Conservation (phyloP, 192 early-diverging fungal genomes). For the Gamsiella multidivaricata region DNA sequence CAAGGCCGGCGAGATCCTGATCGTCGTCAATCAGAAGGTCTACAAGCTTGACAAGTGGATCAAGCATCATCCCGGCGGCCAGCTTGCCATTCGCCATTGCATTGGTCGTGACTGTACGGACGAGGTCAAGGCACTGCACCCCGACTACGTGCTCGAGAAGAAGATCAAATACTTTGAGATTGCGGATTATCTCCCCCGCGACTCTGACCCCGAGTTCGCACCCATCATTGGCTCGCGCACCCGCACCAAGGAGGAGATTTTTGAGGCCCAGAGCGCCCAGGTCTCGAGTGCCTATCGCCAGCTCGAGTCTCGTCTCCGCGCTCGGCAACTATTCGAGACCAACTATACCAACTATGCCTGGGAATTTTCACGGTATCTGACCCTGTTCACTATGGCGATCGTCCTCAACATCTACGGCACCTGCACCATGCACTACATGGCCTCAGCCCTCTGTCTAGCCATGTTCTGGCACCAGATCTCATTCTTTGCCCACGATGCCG, state of each 20-base stretch:
- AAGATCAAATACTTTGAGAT: conserved; percentile 84
- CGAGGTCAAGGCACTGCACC: conserved; percentile 88
- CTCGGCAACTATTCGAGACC: conserved; percentile 72
- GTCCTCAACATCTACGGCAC: conserved; percentile 61
- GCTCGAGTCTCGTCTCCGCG: conserved; percentile 73
- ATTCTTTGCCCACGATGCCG: conserved; percentile 96
- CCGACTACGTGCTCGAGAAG: conserved; percentile 78
- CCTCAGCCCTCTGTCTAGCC: conserved; percentile 70
- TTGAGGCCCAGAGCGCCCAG: conserved; percentile 27
- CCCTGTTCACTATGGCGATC: conserved; percentile 57
- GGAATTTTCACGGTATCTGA: conserved; percentile 62
- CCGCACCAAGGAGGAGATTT: conserved; percentile 34
- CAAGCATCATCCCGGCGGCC: conserved; percentile 92
- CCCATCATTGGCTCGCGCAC: conserved; percentile 30
- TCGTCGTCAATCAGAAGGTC: conserved; percentile 88
- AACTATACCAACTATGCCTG: conserved; percentile 65
- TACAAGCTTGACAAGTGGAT: conserved; percentile 88
- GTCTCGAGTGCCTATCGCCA: conserved; percentile 63
- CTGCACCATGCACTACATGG: conserved; percentile 61
- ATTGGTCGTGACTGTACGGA: conserved; percentile 93
- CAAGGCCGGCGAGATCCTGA: conserved; percentile 78
- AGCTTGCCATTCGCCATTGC: conserved; percentile 88
- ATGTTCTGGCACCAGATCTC: conserved; percentile 92
- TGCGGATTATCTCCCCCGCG: conserved; percentile 67
- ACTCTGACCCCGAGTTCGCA: conserved; percentile 44